A percentile compares a stretch with the other conserved stretches of the same genome.
These are phyloP conservation scores for Pestalotiopsis sp. DNA, from an alignment of 2,329 filamentous ascomycete genomes.

Conservation along the genomic window DNA sequence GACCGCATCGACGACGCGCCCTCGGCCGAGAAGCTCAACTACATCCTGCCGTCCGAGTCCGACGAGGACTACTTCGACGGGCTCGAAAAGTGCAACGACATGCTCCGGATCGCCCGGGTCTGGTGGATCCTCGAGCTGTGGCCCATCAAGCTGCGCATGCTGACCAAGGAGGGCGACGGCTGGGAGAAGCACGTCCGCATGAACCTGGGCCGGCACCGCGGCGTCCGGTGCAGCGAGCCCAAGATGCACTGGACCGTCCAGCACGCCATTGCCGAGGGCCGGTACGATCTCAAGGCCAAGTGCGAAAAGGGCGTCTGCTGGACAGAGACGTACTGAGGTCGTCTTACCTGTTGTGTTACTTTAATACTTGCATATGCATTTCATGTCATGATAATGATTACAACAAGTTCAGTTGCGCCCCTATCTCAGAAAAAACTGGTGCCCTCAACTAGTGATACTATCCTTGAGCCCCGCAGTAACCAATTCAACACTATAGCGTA, in stretches of 20 bases:
- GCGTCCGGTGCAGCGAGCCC: conserved; percentile 37
- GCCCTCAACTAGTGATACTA: too few relatives aligned
- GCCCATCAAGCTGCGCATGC: conserved; percentile 41
- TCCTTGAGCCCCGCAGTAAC: too few relatives aligned
- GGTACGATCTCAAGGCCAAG: conserved; percentile 35
- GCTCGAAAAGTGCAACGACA: conserved; percentile 41
- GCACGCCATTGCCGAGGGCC: conserved; percentile 33
- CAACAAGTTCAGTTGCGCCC: not conserved
- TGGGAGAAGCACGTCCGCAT: conserved; percentile 40
- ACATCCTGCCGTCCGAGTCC: conserved; percentile 37
- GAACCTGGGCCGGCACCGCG: conserved; percentile 40
- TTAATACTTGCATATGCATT: not conserved
- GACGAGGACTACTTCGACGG: conserved; percentile 46
- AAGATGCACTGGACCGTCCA: conserved; percentile 47
- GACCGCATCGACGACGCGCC: conserved; percentile 23
- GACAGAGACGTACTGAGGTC: conserved; percentile 26
- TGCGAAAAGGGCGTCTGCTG: conserved; percentile 30
- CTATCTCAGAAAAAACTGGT: too few relatives aligned
- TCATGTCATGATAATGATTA: not conserved
- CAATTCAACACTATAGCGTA: too few relatives aligned
- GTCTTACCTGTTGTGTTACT: not conserved
- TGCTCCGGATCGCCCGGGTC: conserved; percentile 35
- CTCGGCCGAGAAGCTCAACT: conserved; percentile 17
- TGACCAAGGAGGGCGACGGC: conserved; percentile 28
- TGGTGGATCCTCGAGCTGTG: conserved; percentile 48